These are phyloP conservation scores for Ruellia speciosa DNA, from an alignment of 305 asterid genomes.

Conservation along the genomic window DNA sequence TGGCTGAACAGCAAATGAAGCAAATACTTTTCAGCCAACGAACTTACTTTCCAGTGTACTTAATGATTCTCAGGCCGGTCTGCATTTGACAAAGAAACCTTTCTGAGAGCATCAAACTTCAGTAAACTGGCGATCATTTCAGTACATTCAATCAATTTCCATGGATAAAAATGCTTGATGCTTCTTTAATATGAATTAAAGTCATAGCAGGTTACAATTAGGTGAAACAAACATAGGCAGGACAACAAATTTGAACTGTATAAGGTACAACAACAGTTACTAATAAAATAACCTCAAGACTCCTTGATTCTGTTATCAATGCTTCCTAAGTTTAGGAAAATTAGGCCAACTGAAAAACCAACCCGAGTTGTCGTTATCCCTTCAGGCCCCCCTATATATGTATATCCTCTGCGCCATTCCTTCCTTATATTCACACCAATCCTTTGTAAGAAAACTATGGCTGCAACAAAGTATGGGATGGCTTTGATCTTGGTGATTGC, in stretches of 20 bases:
- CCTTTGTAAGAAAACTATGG: neutral
- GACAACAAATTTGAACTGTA: neutral
- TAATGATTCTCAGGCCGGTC: too few species aligned
- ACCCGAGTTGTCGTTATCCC: neutral
- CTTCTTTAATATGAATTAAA: neutral
- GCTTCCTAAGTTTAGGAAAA: neutral
- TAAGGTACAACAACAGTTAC: neutral
- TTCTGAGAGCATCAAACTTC: neutral
- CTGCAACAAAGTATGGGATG: neutral
- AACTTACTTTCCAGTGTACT: too few species aligned
- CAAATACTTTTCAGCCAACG: too few species aligned
- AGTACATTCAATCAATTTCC: too few species aligned
- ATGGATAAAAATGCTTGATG: too few species aligned
- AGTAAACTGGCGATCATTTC: neutral
- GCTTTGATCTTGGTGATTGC: neutral
- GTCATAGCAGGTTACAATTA: neutral
- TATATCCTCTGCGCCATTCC: neutral
- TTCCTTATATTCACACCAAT: neutral
- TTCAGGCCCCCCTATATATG: neutral
- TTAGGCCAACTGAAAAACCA: neutral
- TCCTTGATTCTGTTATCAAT: neutral
- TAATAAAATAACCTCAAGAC: neutral
- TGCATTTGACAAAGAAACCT: neutral
- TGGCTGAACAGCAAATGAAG: too few species aligned
- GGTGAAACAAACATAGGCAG: neutral